Conservation (phyloP, 2,329 filamentous ascomycete genomes). For the Diaporthe sp. region DNA sequence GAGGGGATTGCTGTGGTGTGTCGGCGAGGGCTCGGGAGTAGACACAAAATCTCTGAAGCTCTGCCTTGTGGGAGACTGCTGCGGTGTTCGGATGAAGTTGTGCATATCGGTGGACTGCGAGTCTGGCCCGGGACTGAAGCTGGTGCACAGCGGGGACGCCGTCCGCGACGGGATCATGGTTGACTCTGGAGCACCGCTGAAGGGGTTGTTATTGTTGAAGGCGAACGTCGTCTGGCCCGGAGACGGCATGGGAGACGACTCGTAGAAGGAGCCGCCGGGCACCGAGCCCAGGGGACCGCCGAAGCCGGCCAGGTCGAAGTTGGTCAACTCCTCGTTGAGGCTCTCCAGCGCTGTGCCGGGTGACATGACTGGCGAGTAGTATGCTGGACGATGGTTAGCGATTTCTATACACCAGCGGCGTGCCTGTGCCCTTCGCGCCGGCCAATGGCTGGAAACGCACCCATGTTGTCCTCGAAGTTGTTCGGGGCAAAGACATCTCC, state of each 20-base stretch:
- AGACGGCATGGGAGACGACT: conserved; percentile 34
- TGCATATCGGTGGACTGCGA: conserved; percentile 12
- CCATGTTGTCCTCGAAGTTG: conserved; percentile 34
- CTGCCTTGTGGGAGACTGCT: conserved; percentile 29
- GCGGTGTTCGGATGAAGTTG: conserved; percentile 30
- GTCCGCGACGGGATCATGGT: conserved; percentile 31
- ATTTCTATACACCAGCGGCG: neutral
- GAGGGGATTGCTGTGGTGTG: conserved; percentile 31
- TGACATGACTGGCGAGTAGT: conserved; percentile 34
- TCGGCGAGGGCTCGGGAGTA: conserved; percentile 31
- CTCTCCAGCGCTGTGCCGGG: conserved; percentile 32
- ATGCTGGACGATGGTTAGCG: conserved; percentile 25
- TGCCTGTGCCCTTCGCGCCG: neutral
- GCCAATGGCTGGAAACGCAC: conserved; percentile 23
- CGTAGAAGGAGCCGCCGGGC: conserved; percentile 28
- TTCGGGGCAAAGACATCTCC: conserved; percentile 32
- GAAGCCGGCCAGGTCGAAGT: conserved; percentile 34
- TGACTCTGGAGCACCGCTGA: conserved; percentile 33
- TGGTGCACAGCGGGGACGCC: conserved; percentile 29
- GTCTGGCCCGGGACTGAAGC: conserved; percentile 22
- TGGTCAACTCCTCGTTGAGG: conserved; percentile 35
- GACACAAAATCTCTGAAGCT: conserved; percentile 33
- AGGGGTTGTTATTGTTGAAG: conserved; percentile 35
- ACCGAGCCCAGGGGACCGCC: conserved; percentile 31
- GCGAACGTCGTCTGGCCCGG: conserved; percentile 29